phyloP scores from a whole-genome alignment of 768 basidiomycete species.

The Amanita rubescens region DNA sequence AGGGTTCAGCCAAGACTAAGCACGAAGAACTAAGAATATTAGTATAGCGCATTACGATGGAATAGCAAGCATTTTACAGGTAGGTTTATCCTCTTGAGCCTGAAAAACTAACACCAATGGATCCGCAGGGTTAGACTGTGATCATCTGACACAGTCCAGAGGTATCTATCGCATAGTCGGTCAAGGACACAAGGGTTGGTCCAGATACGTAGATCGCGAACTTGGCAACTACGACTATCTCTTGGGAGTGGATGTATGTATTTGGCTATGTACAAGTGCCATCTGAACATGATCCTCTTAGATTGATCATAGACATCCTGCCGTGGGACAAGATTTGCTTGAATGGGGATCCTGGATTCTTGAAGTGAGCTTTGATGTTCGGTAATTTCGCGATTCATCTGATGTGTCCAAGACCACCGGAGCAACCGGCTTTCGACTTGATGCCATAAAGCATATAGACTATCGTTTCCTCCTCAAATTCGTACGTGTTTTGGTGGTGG shows the following conservation, averaged over 20 bases:
- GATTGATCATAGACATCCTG: constrained; percentile 83
- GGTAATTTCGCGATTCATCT: not conserved
- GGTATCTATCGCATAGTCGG: constrained; percentile 70
- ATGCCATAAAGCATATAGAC: constrained; percentile 90
- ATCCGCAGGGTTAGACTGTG: constrained; percentile 72
- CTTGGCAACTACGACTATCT: constrained; percentile 87
- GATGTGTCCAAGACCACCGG: constrained; percentile 46
- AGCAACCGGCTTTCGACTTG: constrained; percentile 73
- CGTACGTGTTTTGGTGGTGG: constrained; percentile 32
- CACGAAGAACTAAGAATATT: not conserved
- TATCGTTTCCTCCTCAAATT: constrained; percentile 59
- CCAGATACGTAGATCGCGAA: constrained; percentile 69
- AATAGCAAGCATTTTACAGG: constrained; percentile 76
- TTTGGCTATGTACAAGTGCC: not conserved
- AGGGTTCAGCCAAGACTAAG: not conserved
- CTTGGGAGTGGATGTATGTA: constrained; percentile 61
- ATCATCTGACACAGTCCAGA: constrained; percentile 53
- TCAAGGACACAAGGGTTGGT: constrained; percentile 71
- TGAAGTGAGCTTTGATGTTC: constrained; percentile 19
- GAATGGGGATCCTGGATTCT: constrained; percentile 80
- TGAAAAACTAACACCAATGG: not conserved
- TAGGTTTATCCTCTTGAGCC: constrained; percentile 18
- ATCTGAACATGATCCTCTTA: constrained; percentile 16
- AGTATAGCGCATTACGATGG: constrained; percentile 75
- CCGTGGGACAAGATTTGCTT: constrained; percentile 64